Evolutionary conservation across 257 asterid genomes (phyloP), one percentile per base, ranked within the genome.

Genomic region (Solanum chiquidenum): DNA sequence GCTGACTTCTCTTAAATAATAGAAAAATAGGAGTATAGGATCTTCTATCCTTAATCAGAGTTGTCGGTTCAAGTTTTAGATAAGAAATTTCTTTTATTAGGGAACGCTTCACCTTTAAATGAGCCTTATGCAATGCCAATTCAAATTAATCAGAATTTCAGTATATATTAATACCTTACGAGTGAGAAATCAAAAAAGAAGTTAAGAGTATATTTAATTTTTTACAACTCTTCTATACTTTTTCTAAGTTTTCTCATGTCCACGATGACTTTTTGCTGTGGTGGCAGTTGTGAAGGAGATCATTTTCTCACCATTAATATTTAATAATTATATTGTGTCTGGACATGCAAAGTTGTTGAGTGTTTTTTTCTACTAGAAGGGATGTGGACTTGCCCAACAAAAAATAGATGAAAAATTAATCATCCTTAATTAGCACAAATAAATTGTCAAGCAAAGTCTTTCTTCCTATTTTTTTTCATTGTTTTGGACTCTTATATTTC

Each of bases 1-100:
- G 34, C 21, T 12, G 55, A 38, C 83, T 23, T 75, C 55, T 75
- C 12, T 75, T 37, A 75, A 7, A 37, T 21, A 6, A 21, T 23
- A 37, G 13, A 71, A 71, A 33, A 34, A 5, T 29, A 4, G n/a
- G n/a, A 69, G 12, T 14, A 69, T 52, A 6, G 4, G 62, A 52
- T 18, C 14, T 10, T 25, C 0, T 66, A 27, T 5, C 16, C 0
- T 25, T 66, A 66, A 25, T 66, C 5, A 68, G 9, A 68, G 4
- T 68, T 25, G 1, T 6, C 9, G 8, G 60, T 49, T 49, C 0
- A 16, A 16, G 0, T 52, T 3, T 7, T 55, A 0, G 0, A 18
- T 55, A 6, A 4, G 5, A 66, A 1, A 0, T 4, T 25, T 12
- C 0, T 68, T 27, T 27, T 64, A 18, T 18, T 6, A 1, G 64